Evolutionary conservation across 352 stramenopile species (phyloP), one percentile per base, ranked within the genome.

Genomic region (Globisporangium cystogenes): DNA sequence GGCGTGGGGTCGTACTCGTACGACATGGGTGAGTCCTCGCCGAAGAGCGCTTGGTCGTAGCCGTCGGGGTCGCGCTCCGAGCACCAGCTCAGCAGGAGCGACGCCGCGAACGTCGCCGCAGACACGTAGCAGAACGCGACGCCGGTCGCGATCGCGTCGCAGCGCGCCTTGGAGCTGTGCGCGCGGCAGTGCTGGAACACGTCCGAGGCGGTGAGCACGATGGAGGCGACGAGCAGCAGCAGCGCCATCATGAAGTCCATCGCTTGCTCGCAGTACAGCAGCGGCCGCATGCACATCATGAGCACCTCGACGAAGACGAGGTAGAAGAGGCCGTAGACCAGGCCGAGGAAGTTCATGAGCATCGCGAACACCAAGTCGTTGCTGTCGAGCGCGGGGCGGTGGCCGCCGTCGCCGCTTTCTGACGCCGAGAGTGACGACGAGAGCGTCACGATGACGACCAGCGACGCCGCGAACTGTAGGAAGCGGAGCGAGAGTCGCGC

Each of bases 301-400:
- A 60, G 11, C 36, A 60, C 47, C 35, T 60, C 54, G 54, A 60
- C 36, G 26, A 60, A 56, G 14, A 60, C 54, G 37, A 60, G 54
- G 36, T 55, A 60, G 39, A 60, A 56, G 20, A 60, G 46, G 3
- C 46, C 54, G n/a, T 56, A 60, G 26, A 60, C 16, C 45, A 60
- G 26, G 37, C 54, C 54, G 26, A 60, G 47, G 44, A 60, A 60
- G 37, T 41, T 55, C 54, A 56, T 60, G 23, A 60, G 54, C 36
- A 48, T 33, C 20, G 37, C 46, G 16, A 56, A 60, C 27, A 48
- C 48, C 46, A 60, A 20, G 27, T 60, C 54, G 2, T 60, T 60
- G 36, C 40, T 39, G 15, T 39, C 40, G 40, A 45, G 7, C 7
- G 20, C 20, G 12, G 40, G 40, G 40, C 15, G 40, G 40, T 7